A percentile compares a stretch with the other conserved stretches of the same genome.
Evolutionary conservation across 2,329 filamentous ascomycete genomes (phyloP).

Genomic region (Talaromyces sp.): DNA sequence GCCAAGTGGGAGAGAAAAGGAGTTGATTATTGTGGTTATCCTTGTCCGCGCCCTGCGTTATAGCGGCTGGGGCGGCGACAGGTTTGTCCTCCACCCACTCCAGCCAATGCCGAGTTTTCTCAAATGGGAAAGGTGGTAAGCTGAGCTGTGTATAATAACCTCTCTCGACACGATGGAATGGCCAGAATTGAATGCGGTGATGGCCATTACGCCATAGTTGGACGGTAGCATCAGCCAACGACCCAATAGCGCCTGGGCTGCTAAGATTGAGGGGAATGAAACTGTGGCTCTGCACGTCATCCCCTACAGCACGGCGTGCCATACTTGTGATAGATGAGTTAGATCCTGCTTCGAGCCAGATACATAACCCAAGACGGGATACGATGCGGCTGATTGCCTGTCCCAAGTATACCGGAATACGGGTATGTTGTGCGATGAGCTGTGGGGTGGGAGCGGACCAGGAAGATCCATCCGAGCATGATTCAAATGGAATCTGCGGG

Average conservation of each 20-base stretch:
- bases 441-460: neutral
- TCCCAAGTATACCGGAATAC: neutral
- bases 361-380: neutral
- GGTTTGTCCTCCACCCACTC: slow-evolving; percentile 15
- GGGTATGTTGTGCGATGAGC: neutral
- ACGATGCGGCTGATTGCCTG: neutral
- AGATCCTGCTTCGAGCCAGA: neutral
- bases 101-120: slow-evolving; percentile 32
- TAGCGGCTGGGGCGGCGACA: neutral
- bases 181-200: neutral
- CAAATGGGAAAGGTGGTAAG: slow-evolving; percentile 38
- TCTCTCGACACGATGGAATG: neutral
- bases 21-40: neutral
- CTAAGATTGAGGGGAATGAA: neutral
- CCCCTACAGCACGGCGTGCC: neutral
- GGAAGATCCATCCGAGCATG: neutral
- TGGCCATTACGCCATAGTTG: neutral
- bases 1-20: neutral
- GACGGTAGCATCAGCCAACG: neutral
- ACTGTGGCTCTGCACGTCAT: neutral
- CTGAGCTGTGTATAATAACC: neutral
- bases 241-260: neutral
- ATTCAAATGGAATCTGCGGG: neutral
- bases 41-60: neutral
- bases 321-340: neutral